Base-by-base conservation (phyloP, 2,329 filamentous ascomycete genomes). In the Nigrospora oryzae region DNA sequence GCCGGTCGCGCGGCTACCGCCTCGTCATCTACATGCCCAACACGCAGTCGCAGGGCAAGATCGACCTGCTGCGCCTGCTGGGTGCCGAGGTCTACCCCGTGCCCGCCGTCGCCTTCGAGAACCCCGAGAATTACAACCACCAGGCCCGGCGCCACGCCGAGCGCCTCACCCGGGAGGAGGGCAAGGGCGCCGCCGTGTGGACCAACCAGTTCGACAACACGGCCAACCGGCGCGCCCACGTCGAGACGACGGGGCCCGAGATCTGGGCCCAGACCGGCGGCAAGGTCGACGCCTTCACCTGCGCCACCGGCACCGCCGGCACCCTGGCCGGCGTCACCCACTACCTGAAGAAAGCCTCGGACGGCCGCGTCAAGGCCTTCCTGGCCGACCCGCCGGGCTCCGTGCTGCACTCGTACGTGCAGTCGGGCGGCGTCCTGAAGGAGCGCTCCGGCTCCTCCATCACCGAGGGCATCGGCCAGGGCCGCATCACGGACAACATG, bases 1-100 rank as follows among this genome's bases (percentile, higher is more conserved):
- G 93, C 70, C 81, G 91, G 49, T 87, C 84, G 34, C 85, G 84
- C 57, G 93, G 91, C 36, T 97, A 98, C 76, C 85, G 85, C 63
- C 82, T 95, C 42, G 90, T 97, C 61, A 98, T 98, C 63, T 98
- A 97, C 80, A 97, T 98, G 93, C 93, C 93, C 57, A 86, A 98
- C 74, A 97, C 91, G 40, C 93, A 97, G 70, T 95, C 90, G 16
- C 91, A 95, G 69, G 93, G 90, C 63, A 98, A 98, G 74, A 87
- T 98, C 62, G 93, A 97, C 65, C 77, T 98, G 43, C 73, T 98
- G 52, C 79, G 91, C 10, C 74, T 97, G 33, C 78, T 98, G 11
- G 93, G 93, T 52, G 93, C 93, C 23, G 90, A 97, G 66, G 93
- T 98, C 32, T 86, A 95, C 68, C 90, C 93, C 15, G 93, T 98